phyloP scores from a whole-genome alignment of 176 grass and related monocot species.

The Zoysia pacifica region DNA sequence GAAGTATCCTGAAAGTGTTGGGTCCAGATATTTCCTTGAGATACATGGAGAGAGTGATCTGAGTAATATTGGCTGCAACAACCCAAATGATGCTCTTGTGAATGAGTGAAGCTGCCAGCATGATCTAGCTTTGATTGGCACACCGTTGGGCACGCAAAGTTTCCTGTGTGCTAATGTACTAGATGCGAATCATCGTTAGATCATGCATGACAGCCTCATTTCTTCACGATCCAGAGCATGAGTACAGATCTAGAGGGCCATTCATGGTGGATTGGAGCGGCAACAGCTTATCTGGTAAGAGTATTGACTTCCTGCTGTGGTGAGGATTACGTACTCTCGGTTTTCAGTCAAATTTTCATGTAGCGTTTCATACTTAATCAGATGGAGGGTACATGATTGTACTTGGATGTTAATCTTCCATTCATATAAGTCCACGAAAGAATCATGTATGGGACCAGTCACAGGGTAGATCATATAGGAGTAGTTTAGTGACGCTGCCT shows the following conservation, averaged over 20 bases:
- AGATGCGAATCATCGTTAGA: slow-evolving; percentile 49
- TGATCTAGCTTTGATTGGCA: slow-evolving; percentile 62
- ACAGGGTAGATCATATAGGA: not conserved
- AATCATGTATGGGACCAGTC: not conserved
- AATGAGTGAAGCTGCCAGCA: slow-evolving; percentile 83
- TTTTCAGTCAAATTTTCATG: not conserved
- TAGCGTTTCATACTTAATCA: not conserved
- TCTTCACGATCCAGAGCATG: slow-evolving; percentile 38
- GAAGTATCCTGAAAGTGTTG: too few species aligned
- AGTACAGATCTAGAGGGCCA: not conserved
- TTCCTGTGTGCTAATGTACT: not conserved
- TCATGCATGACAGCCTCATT: slow-evolving; percentile 69
- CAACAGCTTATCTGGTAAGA: not conserved
- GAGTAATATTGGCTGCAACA: not conserved
- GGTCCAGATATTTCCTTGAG: not conserved
- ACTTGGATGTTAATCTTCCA: too few species aligned
- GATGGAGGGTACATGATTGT: too few species aligned
- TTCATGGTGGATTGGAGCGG: not conserved
- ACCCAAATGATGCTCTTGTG: slow-evolving; percentile 40
- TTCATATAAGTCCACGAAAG: too few species aligned
- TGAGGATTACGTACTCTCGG: not conserved
- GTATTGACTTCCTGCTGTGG: not conserved
- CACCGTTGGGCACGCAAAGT: not conserved
- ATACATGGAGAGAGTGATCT: too few species aligned
- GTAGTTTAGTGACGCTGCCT: not conserved